Evolutionary conservation across 2,329 filamentous ascomycete genomes (phyloP).

Genomic region (Myrmaecium sp.): DNA sequence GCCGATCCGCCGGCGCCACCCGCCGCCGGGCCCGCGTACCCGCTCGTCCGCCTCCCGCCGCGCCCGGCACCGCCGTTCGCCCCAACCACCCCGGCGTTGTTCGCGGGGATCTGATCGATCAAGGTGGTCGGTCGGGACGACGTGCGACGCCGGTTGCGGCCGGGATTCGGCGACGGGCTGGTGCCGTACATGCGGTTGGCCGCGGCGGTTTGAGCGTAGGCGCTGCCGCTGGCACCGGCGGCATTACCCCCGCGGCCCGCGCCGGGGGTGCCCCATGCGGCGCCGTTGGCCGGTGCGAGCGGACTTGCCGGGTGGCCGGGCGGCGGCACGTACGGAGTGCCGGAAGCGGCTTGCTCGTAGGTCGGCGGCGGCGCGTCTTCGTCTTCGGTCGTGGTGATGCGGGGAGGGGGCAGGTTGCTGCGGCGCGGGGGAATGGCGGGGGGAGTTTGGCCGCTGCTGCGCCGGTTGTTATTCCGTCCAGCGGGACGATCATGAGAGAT

Average conservation of each 20-base stretch:
- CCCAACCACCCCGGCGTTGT: background rate
- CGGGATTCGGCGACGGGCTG: background rate
- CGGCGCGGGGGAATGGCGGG: constrained; percentile 10
- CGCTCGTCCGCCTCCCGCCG: constrained; percentile 1
- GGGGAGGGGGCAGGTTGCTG: constrained; percentile 25
- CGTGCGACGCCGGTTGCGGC: background rate
- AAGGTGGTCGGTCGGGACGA: constrained; percentile 1
- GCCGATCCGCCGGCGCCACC: constrained; percentile 2
- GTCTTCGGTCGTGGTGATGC: constrained; percentile 15
- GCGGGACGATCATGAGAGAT: constrained; percentile 31
- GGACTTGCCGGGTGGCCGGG: constrained; percentile 26
- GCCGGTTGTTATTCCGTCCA: constrained; percentile 6
- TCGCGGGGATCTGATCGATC: constrained; percentile 2
- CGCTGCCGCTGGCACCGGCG: constrained; percentile 4
- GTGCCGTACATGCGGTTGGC: background rate
- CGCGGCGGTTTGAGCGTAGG: background rate
- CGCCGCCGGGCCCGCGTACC: constrained; percentile 2
- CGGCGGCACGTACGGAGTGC: constrained; percentile 38
- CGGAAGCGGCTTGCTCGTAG: constrained; percentile 46
- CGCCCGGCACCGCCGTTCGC: constrained; percentile 1
- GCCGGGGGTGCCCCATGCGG: constrained; percentile 5
- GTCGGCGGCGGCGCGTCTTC: constrained; percentile 43
- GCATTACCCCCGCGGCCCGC: constrained; percentile 3
- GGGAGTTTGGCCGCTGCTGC: constrained; percentile 9
- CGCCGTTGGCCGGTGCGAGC: constrained; percentile 11